These are phyloP conservation scores for Triticum urartu DNA, from an alignment of 176 grass and related monocot species.

Conservation along the genomic window DNA sequence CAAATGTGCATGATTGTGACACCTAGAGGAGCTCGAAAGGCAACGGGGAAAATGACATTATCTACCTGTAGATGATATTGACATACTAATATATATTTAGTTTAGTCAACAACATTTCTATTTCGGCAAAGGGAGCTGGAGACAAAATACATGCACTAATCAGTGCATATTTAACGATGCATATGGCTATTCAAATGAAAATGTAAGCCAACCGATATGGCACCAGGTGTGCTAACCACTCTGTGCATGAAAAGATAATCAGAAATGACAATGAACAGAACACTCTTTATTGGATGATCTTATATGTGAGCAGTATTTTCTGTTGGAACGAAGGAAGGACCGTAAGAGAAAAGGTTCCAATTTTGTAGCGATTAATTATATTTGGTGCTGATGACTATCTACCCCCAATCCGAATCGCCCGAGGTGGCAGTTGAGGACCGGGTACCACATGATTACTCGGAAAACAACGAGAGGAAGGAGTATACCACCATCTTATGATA, in stretches of 20 bases:
- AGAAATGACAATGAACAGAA: background rate
- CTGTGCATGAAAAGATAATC: background rate
- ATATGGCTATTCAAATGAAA: background rate
- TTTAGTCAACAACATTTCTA: background rate
- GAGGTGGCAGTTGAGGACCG: background rate
- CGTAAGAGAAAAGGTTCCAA: no score
- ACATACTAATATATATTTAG: background rate
- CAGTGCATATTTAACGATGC: background rate
- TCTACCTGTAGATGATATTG: background rate
- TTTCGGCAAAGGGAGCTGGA: background rate
- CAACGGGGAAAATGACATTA: background rate
- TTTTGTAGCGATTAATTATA: background rate
- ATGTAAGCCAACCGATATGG: constrained; percentile 10
- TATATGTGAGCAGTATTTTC: no score
- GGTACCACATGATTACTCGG: background rate
- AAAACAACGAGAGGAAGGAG: background rate
- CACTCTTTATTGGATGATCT: background rate
- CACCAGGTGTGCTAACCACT: background rate
- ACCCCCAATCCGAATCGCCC: background rate
- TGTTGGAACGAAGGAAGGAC: no score
- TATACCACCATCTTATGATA: background rate
- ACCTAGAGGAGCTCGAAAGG: constrained; percentile 33
- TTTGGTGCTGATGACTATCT: background rate
- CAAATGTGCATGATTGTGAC: constrained; percentile 29
- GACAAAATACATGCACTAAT: background rate